Conservation (phyloP, 106 monocot species). For the Xerophyta viscosa region DNA sequence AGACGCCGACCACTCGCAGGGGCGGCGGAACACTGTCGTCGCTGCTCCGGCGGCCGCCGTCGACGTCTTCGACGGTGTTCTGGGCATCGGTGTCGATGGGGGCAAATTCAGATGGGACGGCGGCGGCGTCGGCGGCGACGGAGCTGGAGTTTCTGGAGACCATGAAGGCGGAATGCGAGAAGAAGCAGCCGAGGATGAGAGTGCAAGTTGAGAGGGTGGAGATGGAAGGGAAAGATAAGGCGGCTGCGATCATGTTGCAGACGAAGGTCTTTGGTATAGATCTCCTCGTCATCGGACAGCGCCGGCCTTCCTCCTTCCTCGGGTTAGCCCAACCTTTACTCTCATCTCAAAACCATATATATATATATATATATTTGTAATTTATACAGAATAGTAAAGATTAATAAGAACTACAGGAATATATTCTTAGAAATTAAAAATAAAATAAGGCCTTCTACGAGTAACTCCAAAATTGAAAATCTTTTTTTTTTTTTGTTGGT, state of each 20-base stretch:
- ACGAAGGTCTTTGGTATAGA: conserved; percentile 31
- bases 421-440: too few relatives aligned
- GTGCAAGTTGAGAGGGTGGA: conserved; percentile 52
- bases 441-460: too few relatives aligned
- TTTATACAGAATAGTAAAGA: too few relatives aligned
- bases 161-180: conserved; percentile 45
- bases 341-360: too few relatives aligned
- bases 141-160: conserved; percentile 47
- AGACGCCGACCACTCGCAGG: conserved; percentile 6
- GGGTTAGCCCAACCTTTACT: conserved; percentile 22
- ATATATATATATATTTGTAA: too few relatives aligned
- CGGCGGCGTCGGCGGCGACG: conserved; percentile 6
- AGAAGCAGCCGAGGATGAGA: conserved; percentile 39
- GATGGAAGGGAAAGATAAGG: conserved; percentile 58
- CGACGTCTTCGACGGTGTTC: background rate
- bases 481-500: too few relatives aligned
- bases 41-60: conserved; percentile 16
- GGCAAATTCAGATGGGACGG: background rate
- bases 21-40: conserved; percentile 15
- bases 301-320: conserved; percentile 34
- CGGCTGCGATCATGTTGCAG: conserved; percentile 36
- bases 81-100: background rate
- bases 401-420: too few relatives aligned
- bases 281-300: conserved; percentile 72
- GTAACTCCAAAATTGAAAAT: too few relatives aligned